Percentiles rank a stretch among this genome's conserved stretches.
phyloP scores from a whole-genome alignment of 352 stramenopile genomes.

The Globisporangium nodosum region DNA sequence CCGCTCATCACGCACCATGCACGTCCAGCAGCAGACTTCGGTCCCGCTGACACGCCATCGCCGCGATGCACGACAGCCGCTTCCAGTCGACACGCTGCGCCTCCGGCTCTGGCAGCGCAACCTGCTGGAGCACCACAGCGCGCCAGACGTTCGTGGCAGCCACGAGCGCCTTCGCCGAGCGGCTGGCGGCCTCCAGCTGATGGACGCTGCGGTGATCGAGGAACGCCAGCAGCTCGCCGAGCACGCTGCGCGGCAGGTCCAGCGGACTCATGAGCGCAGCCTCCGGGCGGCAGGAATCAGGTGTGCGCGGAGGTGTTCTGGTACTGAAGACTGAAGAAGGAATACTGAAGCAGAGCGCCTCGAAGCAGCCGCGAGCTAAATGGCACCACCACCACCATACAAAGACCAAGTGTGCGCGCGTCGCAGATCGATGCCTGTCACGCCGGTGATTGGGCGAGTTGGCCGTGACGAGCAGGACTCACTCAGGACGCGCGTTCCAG shows the following conservation, averaged over 20 bases:
- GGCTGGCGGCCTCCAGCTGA: constrained; percentile 16
- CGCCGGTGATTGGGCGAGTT: not conserved
- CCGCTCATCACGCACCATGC: constrained; percentile 12
- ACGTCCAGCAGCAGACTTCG: constrained; percentile 20
- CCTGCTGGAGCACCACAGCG: constrained; percentile 4
- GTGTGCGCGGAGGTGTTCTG: not conserved
- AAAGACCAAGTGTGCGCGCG: constrained; percentile 7
- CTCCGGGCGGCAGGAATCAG: constrained; percentile 24
- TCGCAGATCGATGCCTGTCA: constrained; percentile 3
- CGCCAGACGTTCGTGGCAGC: constrained; percentile 18
- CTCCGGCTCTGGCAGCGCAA: constrained; percentile 9
- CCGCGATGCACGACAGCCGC: constrained; percentile 17
- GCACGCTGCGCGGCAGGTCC: constrained; percentile 20
- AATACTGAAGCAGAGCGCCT: not conserved
- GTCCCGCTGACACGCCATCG: constrained; percentile 12
- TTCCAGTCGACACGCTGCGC: constrained; percentile 17
- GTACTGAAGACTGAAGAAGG: not conserved
- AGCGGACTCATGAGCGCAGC: constrained; percentile 12
- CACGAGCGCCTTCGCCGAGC: constrained; percentile 10
- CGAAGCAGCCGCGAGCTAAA: not conserved
- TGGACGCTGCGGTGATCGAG: constrained; percentile 23
- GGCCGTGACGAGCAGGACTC: not conserved
- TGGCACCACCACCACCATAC: not conserved
- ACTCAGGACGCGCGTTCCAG: not conserved
- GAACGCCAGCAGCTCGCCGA: constrained; percentile 23